Conservation (phyloP, 495 filamentous ascomycete genomes). For the Aspergillus conjunctus region DNA sequence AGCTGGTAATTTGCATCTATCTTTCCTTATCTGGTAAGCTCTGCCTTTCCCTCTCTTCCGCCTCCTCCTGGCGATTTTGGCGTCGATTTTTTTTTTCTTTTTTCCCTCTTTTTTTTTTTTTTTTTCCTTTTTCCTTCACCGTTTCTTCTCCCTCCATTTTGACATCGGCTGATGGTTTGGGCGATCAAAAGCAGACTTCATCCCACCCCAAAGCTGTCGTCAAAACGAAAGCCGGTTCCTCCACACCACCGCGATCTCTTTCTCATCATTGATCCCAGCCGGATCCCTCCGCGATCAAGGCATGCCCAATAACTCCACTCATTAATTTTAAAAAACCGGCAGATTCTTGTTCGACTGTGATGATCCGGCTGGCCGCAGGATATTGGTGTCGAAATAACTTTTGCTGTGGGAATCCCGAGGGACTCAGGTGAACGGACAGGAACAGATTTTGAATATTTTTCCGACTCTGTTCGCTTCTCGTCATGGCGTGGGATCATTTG, state of each 20-base stretch:
- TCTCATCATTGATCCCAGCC: background rate
- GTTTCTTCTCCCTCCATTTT: background rate
- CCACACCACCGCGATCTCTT: background rate
- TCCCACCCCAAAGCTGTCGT: background rate
- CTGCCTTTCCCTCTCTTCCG: background rate
- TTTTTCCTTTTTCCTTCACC: background rate
- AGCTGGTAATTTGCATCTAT: background rate
- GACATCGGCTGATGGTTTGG: too few relatives aligned
- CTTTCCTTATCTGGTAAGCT: constrained; percentile 19
- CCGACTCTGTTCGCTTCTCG: constrained; percentile 19
- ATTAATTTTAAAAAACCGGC: constrained; percentile 9
- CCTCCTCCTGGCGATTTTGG: background rate
- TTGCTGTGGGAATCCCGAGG: background rate
- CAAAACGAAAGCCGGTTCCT: background rate
- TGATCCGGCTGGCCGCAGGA: constrained; percentile 10
- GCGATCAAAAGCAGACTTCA: background rate
- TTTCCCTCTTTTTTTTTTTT: constrained; percentile 1
- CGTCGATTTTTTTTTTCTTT: constrained; percentile 11
- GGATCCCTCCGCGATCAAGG: constrained; percentile 16
- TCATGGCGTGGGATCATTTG: constrained; percentile 92
- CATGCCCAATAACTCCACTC: constrained; percentile 5
- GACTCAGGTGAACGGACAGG: background rate
- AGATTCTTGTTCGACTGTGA: constrained; percentile 12
- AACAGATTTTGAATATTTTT: background rate
- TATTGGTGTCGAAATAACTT: background rate